These are phyloP conservation scores for Diplocarpon mali DNA, from an alignment of 2,329 filamentous ascomycete species.

Conservation along the genomic window DNA sequence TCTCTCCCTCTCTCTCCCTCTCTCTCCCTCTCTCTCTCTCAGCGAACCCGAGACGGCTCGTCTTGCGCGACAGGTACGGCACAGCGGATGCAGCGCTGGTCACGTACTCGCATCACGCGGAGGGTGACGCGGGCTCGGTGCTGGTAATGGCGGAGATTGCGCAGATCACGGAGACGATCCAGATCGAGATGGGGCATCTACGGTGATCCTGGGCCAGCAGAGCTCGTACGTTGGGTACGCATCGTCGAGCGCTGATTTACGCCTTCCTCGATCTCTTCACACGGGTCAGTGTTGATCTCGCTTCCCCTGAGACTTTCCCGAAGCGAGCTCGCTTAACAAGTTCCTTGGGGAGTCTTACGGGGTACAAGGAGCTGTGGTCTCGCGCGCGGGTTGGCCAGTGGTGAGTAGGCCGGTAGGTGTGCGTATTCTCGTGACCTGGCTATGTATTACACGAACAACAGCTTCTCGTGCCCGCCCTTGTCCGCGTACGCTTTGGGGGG, in stretches of 20 bases:
- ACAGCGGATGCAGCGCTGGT: constrained; percentile 43
- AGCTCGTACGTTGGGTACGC: constrained; percentile 38
- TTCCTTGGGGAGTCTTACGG: too few relatives aligned
- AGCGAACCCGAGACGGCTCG: constrained; percentile 46
- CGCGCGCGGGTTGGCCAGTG: too few relatives aligned
- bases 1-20: not conserved
- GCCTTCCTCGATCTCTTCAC: constrained; percentile 41
- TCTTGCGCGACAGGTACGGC: constrained; percentile 43
- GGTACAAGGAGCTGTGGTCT: too few relatives aligned
- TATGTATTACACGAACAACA: too few relatives aligned
- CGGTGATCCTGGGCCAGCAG: constrained; percentile 42
- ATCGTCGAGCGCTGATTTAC: constrained; percentile 37
- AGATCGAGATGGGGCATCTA: constrained; percentile 40
- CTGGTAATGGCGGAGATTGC: constrained; percentile 48
- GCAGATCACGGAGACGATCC: constrained; percentile 46
- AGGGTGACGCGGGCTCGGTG: constrained; percentile 37
- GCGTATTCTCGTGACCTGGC: too few relatives aligned
- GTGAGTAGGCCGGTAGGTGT: too few relatives aligned
- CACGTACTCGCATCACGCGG: constrained; percentile 40
- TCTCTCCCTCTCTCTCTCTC: constrained; percentile 33
- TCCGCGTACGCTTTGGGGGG: too few relatives aligned
- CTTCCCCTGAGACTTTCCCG: too few relatives aligned
- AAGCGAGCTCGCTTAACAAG: too few relatives aligned
- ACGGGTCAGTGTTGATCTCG: constrained; percentile 23
- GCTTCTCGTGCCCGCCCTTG: too few relatives aligned